Evolutionary conservation across 2,329 filamentous ascomycete genomes (phyloP), one percentile per base, ranked within the genome.

Genomic region (Lachnellula hyalina): DNA sequence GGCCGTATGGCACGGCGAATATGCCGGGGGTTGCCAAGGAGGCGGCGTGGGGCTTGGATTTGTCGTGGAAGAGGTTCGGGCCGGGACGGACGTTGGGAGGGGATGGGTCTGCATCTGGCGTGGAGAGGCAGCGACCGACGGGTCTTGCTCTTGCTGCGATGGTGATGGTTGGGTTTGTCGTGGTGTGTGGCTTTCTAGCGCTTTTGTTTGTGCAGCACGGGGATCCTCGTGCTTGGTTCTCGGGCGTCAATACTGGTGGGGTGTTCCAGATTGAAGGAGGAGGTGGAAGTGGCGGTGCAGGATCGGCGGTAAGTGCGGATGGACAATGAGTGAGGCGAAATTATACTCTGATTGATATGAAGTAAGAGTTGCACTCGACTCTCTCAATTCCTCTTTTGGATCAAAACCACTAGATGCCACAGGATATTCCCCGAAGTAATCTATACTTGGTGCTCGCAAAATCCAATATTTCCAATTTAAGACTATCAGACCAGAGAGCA

Each of bases 11-110:
- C 11, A 52, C 51, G n/a, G 55, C 19, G 21, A 19, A 32, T 21
- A 53, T 25, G 40, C 32, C 40, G 41, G 47, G 32, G 11, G 17
- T 32, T 21, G 8, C 12, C 6, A 40, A 40, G 5, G 32, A 47
- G 47, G 14, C 44, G 8, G 55, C 55, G 17, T 57, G 55, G 55
- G 55, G 55, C 14, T 4, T 57, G 15, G 54, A 57, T 32, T 46
- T 57, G 40, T 52, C 55, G 32, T 57, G 79, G 85, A 96, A 96
- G 72, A 96, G 94, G 73, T 96, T 96, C 85, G 96, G 96, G 73
- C 90, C 93, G 81, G 96, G 93, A 70, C 93, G 90, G 57, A 96
- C 92, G 3, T 15, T 57, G 34, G 55, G 55, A 40, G 55, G 51
- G 5, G 55, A 54, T 15, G 52, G 44, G 1, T 32, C 28, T 11